Evolutionary conservation across 371 early-diverging fungal genomes (phyloP).

Genomic region (Lichtheimia ramosa): DNA sequence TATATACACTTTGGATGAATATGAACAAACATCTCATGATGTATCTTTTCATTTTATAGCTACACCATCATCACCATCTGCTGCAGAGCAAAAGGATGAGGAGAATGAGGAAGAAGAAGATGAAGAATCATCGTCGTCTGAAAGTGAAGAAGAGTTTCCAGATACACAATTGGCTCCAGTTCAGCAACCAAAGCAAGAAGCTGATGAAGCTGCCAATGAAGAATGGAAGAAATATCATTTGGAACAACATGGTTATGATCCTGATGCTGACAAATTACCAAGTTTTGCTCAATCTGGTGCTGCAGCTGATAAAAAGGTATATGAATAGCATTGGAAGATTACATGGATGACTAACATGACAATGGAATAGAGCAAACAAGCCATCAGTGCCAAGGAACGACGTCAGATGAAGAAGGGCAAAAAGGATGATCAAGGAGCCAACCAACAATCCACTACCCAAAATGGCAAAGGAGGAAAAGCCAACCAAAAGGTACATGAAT

Average conservation of each 20-base stretch:
- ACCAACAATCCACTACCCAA: constrained; percentile 11
- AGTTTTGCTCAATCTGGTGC: constrained; percentile 11
- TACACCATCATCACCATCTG: too few species aligned
- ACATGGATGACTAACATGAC: not conserved
- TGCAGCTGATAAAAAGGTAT: not conserved
- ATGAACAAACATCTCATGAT: too few species aligned
- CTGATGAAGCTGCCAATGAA: not conserved
- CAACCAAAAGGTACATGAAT: not conserved
- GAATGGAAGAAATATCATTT: constrained; percentile 67
- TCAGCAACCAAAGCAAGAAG: constrained; percentile 1
- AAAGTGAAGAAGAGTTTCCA: constrained; percentile 53
- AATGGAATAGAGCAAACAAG: constrained; percentile 37
- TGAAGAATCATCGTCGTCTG: not conserved
- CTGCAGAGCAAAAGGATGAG: not conserved
- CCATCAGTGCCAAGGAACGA: constrained; percentile 75
- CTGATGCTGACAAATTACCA: constrained; percentile 40
- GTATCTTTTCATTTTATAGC: too few species aligned
- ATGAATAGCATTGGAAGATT: not conserved
- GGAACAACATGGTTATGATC: constrained; percentile 68
- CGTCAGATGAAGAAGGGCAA: constrained; percentile 69
- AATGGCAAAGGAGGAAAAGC: constrained; percentile 13
- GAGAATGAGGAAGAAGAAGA: not conserved
- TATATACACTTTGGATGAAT: too few species aligned
- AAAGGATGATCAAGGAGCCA: constrained; percentile 17
- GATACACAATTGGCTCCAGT: constrained; percentile 54